Evolutionary conservation across 352 stramenopile species (phyloP).

Genomic region (Pythium volutum): DNA sequence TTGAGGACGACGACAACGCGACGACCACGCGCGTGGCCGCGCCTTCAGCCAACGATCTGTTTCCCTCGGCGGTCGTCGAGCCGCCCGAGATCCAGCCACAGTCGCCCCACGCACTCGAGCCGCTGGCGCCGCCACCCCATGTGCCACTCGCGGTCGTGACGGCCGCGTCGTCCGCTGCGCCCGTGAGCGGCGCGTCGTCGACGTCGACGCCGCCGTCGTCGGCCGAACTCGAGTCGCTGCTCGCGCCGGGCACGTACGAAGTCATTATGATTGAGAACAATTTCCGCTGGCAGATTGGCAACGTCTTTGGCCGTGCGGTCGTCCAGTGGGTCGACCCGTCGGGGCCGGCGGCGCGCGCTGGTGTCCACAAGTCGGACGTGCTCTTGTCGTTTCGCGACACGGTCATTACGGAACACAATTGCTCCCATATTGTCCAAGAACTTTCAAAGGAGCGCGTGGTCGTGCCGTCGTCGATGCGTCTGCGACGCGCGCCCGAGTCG

Average conservation of each 20-base stretch:
- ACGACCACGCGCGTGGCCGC: constrained; percentile 18
- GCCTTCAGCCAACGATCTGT: constrained; percentile 21
- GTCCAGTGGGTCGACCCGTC: constrained; percentile 71
- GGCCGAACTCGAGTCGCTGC: constrained; percentile 44
- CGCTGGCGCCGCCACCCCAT: constrained; percentile 33
- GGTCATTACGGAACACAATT: constrained; percentile 76
- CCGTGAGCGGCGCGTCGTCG: constrained; percentile 7
- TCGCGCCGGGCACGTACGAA: constrained; percentile 72
- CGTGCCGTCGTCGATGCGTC: constrained; percentile 65
- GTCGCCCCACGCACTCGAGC: constrained; percentile 53
- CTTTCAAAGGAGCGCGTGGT: constrained; percentile 67
- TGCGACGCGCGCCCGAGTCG: constrained; percentile 60
- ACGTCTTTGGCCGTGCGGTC: constrained; percentile 78
- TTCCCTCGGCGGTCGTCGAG: constrained; percentile 24
- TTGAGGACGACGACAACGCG: constrained; percentile 20
- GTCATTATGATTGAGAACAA: constrained; percentile 73
- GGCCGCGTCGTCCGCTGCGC: not conserved
- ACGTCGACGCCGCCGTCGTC: constrained; percentile 28
- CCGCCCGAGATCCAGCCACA: constrained; percentile 46
- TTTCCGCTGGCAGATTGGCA: constrained; percentile 82
- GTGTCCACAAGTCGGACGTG: constrained; percentile 85
- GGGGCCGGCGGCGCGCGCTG: constrained; percentile 59
- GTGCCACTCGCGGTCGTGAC: not conserved
- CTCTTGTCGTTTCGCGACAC: constrained; percentile 72
- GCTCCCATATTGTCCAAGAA: constrained; percentile 67